Evolutionary conservation across 2,329 filamentous ascomycete species (phyloP), one percentile per base, ranked within the genome.

Genomic region (Pseudogymnoascus sp.): DNA sequence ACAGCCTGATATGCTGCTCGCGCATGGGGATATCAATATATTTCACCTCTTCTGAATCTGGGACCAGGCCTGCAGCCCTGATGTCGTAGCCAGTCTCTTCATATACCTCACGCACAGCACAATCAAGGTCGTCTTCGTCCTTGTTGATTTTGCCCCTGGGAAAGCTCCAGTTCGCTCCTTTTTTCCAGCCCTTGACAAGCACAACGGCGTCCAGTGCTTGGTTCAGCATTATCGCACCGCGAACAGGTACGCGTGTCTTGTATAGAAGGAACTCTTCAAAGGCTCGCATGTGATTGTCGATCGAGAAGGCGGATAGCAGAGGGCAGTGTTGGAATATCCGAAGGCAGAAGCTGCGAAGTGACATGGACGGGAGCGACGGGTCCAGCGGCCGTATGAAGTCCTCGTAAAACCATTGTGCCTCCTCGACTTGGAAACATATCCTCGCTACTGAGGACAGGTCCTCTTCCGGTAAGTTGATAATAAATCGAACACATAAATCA

Each of bases 351-450:
- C 82, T 86, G 67, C 90, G 87, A 35, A 99, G 82, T 50, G 86
- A 85, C 80, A 97, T 88, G 61, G 89, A 92, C 4, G 94, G 94
- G 9, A 99, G 81, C 38, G 82, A 82, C 59, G 92, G 87, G 74
- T 97, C 89, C 65, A 94, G 80, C 38, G 93, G 92, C 57, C 94
- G 90, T 73, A 99, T 91, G 73, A 99, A 99, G 76, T 99, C 94
- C 80, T 99, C 94, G 84, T 99, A 99, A 77, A 96, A 99, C 94
- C 94, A 99, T 86, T 99, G 95, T 69, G 94, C 94, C 77, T 99
- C 95, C 76, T 99, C 94, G 68, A 99, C 89, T 77, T 97, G 92
- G 74, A 99, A 99, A 77, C 93, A 97, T 76, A 99, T 94, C 72
- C 94, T 88, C 72, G 92, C 90, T 62, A 96, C 89, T 2, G 90